These are phyloP conservation scores for Ophiostoma perfectum DNA, from an alignment of 2,329 filamentous ascomycete genomes.

Conservation along the genomic window DNA sequence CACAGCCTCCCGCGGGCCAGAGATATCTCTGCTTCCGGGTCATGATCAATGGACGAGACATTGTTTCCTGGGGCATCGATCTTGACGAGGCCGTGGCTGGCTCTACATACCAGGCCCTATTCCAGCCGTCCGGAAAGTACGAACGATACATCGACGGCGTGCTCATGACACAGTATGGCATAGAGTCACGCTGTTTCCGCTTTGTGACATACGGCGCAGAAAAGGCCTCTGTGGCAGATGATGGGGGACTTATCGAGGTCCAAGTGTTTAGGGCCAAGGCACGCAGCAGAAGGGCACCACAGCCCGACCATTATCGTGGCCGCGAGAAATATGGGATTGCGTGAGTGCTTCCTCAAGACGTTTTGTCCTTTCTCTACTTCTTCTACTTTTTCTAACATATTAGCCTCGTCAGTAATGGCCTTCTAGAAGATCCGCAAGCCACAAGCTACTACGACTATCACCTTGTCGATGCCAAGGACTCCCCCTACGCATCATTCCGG, in stretches of 20 bases:
- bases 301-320: conserved; percentile 40
- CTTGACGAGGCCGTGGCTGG: conserved; percentile 38
- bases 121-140: conserved; percentile 41
- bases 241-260: conserved; percentile 53
- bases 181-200: conserved; percentile 47
- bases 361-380: too few species aligned
- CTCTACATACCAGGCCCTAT: conserved; percentile 39
- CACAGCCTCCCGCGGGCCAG: conserved; percentile 32
- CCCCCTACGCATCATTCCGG: conserved; percentile 48
- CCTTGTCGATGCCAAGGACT: conserved; percentile 46
- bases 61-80: conserved; percentile 50
- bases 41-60: conserved; percentile 48
- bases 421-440: conserved; percentile 48
- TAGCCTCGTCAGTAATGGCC: conserved; percentile 47
- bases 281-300: conserved; percentile 40
- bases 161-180: conserved; percentile 36
- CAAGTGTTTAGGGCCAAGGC: conserved; percentile 48
- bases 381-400: conserved; percentile 31
- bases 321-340: conserved; percentile 44
- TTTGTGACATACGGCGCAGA: conserved; percentile 40
- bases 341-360: too few species aligned
- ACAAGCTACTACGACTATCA: conserved; percentile 49
- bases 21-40: conserved; percentile 51
- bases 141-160: conserved; percentile 37
- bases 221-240: conserved; percentile 42